Evolutionary conservation across 1,139 yeast genomes (phyloP), one percentile per base, ranked within the genome.

Genomic region (Pichia sp.): DNA sequence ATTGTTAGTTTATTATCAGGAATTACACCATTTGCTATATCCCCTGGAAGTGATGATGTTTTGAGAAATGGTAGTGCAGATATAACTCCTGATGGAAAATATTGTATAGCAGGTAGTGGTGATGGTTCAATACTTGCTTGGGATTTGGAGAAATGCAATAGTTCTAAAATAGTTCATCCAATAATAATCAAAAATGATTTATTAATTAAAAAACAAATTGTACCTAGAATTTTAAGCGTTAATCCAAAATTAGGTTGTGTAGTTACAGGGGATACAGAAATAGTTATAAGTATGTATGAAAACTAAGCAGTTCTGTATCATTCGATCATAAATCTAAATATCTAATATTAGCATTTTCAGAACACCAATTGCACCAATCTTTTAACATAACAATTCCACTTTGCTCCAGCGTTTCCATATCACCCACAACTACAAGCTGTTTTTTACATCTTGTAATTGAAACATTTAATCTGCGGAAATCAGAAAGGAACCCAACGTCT

Each of bases 371-470:
- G 4, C 78, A 77, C 96, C 96, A 89, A 32, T 69, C 64, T 42
- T 70, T 67, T 47, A 90, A 67, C 56, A 79, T 86, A 30, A 63
- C 61, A 28, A 76, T 67, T 4, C 66, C 65, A 50, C 66, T 67
- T 49, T 59, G 57, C 16, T 51, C 51, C 8, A 78, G 53, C 0
- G 79, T 76, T 55, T 85, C 95, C 66, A 86, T 74, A 63, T 92
- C 95, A 2, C 97, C 97, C 41, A 92, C 68, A 0, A 92, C 76
- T 58, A 94, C 86, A 7, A 92, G 67, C 55, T 90, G 97, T 49
- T 92, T 70, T 58, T 84, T 82, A 3, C 97, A 87, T 52, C 98
- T 71, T 0, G 97, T 89, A 64, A 90, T 87, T 4, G 97, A 96
- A 34, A 90, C 97, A 59, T 89, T 89, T 45, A 87, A 67, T 57